Evolutionary conservation across 305 asterid species (phyloP), one percentile per base, ranked within the genome.

Genomic region (Solanum hybrid): DNA sequence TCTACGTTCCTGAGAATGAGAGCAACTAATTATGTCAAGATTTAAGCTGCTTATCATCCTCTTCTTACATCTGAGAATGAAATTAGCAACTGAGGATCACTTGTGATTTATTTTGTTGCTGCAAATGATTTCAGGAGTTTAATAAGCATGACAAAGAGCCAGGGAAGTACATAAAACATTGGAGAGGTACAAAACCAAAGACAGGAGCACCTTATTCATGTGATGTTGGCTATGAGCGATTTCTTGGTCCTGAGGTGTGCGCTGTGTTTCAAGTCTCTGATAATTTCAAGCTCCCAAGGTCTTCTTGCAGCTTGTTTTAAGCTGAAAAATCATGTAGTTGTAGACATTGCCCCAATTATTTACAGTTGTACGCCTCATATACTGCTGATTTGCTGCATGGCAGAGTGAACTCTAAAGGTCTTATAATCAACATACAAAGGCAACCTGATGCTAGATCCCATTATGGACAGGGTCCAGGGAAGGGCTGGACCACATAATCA

Each of bases 231-330:
- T 97, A 97, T 92, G 99, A 97, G 87, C 94, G 98, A 86, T 97
- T 97, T 92, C 99, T 97, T 91, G 99, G 99, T 79, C 99, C 99
- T 17, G 99, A 97, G 99, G 99, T 96, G 73, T 83, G 95, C 89
- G 51, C 29, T 72, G 24, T 33, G 38, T 70, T 93, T 86, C 89
- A 73, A 37, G 34, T 83, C 26, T 79, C 61, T 72, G 45, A 37
- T 76, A 77, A n/a, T 34, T 41, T 73, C 26, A 2, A 73, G 26
- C 31, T 27, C 41, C 39, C 61, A 29, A 79, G 36, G 26, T 76
- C 39, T 36, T 36, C 31, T 22, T 27, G 41, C 36, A 15, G 57
- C 27, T 27, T 78, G 87, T 45, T 65, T 51, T 22, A 51, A 20
- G 31, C 31, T 29, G 12, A 31, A 3, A 45, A 84, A 51, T 84